Evolutionary conservation across 345 rosid genomes (phyloP).

Genomic region (Brassica juncea): DNA sequence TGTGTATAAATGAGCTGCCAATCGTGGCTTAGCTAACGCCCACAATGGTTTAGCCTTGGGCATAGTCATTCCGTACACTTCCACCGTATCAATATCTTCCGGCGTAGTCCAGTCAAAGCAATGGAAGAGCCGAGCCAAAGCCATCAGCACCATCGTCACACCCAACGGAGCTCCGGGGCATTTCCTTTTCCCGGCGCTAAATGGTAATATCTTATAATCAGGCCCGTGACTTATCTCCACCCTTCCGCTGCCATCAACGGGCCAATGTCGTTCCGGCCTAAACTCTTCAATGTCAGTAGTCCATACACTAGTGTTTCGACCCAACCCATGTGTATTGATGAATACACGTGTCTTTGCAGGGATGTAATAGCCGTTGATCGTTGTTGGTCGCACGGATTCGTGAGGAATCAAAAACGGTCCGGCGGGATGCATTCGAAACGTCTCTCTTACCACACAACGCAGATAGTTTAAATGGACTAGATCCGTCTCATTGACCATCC

Average conservation of each 20-base stretch:
- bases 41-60: conserved; percentile 73
- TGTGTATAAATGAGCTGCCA: conserved; percentile 50
- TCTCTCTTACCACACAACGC: conserved; percentile 92
- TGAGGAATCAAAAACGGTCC: conserved; percentile 94
- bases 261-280: conserved; percentile 80
- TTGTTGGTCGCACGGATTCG: conserved; percentile 68
- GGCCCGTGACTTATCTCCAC: conserved; percentile 93
- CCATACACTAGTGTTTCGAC: conserved; percentile 77
- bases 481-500: conserved; percentile 75
- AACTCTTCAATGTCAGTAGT: conserved; percentile 59
- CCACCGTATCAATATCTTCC: conserved; percentile 59
- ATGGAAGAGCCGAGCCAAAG: conserved; percentile 85
- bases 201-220: conserved; percentile 85
- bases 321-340: conserved; percentile 89
- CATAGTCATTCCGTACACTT: conserved; percentile 95
- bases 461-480: conserved; percentile 66
- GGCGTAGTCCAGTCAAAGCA: conserved; percentile 74
- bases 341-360: conserved; percentile 87
- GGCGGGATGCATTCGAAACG: conserved; percentile 93
- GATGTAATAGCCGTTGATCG: conserved; percentile 68
- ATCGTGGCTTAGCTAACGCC: conserved; percentile 68
- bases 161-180: conserved; percentile 97
- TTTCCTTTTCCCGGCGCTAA: conserved; percentile 85
- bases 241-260: conserved; percentile 52
- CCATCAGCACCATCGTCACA: conserved; percentile 75